A percentile compares a stretch with the other conserved stretches of the same genome.
phyloP scores from a whole-genome alignment of 148 eudicot species.

The Diospyros kaki region DNA sequence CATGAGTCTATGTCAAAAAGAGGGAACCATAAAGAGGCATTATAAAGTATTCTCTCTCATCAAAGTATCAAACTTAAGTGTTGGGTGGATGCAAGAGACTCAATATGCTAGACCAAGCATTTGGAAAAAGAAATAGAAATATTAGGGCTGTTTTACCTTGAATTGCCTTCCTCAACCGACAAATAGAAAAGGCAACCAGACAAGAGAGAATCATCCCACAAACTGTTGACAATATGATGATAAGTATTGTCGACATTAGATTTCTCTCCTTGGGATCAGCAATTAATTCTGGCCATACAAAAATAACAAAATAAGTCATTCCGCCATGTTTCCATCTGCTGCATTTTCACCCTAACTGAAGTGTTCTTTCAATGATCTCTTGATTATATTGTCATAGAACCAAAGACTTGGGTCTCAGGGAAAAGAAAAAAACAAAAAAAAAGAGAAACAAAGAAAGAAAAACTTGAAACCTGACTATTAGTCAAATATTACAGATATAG shows the following conservation, averaged over 20 bases:
- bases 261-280: conserved; percentile 13
- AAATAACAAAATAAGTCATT: conserved; percentile 2
- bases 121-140: neutral
- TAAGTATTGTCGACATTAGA: neutral
- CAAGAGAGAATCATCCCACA: conserved; percentile 20
- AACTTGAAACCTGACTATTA: neutral
- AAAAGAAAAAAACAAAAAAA: neutral
- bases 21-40: neutral
- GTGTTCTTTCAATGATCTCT: neutral
- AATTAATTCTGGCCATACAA: conserved; percentile 15
- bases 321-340: neutral
- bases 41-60: neutral
- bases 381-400: neutral
- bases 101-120: neutral
- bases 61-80: neutral
- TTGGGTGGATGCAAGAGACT: neutral
- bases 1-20: neutral
- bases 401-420: neutral
- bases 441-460: neutral
- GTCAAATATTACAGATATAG: neutral
- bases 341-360: neutral
- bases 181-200: conserved; percentile 14
- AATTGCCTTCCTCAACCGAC: conserved; percentile 19
- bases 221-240: conserved; percentile 13
- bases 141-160: conserved; percentile 14